Percentiles rank a stretch among this genome's conserved stretches.
These are phyloP conservation scores for Oropetium thomaeum DNA, from an alignment of 176 grass and related monocot species.

Conservation along the genomic window DNA sequence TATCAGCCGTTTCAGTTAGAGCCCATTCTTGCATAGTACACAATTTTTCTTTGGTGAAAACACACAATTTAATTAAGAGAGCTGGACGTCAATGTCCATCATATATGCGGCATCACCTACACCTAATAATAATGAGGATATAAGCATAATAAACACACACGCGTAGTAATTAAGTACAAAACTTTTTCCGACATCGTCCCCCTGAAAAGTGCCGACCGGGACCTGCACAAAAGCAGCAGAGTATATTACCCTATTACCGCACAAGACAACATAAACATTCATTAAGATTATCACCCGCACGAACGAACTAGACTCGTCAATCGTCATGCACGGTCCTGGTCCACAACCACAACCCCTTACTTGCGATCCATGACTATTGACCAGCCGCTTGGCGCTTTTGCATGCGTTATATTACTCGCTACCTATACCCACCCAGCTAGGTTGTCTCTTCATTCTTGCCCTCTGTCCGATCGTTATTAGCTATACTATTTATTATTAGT, in stretches of 20 bases:
- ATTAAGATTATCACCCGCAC: background rate
- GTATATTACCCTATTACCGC: background rate
- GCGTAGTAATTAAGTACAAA: no score
- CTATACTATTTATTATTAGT: background rate
- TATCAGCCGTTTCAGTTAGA: no score
- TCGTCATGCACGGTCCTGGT: slow-evolving; percentile 14
- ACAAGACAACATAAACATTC: background rate
- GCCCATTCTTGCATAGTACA: no score
- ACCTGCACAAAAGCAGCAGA: background rate
- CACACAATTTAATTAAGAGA: no score
- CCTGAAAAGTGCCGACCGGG: slow-evolving; percentile 17
- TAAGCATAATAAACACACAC: no score
- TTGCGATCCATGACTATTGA: slow-evolving; percentile 51
- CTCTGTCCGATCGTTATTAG: background rate
- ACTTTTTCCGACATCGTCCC: slow-evolving; percentile 16
- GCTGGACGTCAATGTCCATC: no score
- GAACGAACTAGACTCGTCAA: slow-evolving; percentile 12
- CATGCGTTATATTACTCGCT: no score
- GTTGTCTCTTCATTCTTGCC: slow-evolving; percentile 27
- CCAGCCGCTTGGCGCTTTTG: background rate
- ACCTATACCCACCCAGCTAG: background rate
- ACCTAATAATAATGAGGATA: no score
- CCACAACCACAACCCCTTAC: slow-evolving; percentile 32
- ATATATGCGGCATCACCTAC: no score
- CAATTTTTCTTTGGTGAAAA: no score